Evolutionary conservation across 306 rosid genomes (phyloP).

Genomic region (Betula pendula): DNA sequence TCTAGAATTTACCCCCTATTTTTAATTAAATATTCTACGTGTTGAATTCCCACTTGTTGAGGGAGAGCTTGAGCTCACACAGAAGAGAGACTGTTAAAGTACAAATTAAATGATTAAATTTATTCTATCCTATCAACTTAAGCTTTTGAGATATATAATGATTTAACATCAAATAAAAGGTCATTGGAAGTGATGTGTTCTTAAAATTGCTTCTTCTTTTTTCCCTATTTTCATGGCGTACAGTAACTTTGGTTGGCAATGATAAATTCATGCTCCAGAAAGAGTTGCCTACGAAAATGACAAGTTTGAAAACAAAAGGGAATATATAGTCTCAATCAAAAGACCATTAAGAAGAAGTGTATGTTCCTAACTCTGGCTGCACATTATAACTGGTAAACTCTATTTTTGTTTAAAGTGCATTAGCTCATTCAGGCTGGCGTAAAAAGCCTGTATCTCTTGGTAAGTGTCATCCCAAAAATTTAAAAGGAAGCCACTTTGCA

Average conservation of each 20-base stretch:
- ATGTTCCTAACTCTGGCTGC: not conserved
- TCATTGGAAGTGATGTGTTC: not conserved
- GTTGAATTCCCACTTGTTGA: no score
- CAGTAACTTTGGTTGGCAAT: not conserved
- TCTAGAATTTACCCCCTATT: no score
- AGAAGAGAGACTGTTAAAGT: no score
- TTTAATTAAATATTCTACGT: no score
- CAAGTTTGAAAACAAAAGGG: not conserved
- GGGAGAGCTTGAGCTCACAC: no score
- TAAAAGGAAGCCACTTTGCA: not conserved
- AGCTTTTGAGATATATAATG: no score
- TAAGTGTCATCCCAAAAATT: not conserved
- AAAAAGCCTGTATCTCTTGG: not conserved
- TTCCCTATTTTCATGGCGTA: not conserved
- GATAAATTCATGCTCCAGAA: slow-evolving; percentile 2
- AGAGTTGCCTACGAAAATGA: not conserved
- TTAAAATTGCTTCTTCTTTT: not conserved
- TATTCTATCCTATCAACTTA: no score
- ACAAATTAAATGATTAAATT: no score
- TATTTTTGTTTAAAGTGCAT: not conserved
- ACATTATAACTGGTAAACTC: not conserved
- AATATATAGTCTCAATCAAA: not conserved
- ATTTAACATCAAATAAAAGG: not conserved
- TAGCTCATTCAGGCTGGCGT: not conserved
- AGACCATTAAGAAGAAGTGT: not conserved